phyloP scores from a whole-genome alignment of 257 asterid genomes.

The Nicotiana attenuata region DNA sequence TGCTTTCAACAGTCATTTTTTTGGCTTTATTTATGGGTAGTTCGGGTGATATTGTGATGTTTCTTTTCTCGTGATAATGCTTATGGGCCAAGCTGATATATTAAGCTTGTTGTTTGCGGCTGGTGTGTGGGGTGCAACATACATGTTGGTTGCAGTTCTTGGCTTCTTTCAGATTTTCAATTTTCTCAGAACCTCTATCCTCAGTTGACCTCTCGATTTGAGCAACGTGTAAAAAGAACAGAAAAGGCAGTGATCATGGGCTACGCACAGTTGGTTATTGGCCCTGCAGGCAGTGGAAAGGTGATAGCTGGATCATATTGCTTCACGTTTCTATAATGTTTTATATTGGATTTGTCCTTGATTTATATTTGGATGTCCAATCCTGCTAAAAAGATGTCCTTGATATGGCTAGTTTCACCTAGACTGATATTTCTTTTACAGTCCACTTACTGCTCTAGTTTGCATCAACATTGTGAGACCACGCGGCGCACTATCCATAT shows the following conservation, averaged over 20 bases:
- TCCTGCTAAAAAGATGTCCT: too few relatives aligned
- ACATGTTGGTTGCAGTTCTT: constrained; percentile 65
- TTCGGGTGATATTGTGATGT: constrained; percentile 42
- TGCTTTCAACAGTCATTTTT: background rate
- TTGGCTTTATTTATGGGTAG: constrained; percentile 15
- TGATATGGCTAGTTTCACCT: background rate
- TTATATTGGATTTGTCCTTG: background rate
- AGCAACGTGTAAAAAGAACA: constrained; percentile 3
- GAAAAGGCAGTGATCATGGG: constrained; percentile 52
- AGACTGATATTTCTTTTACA: constrained; percentile 23
- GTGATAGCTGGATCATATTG: constrained; percentile 28
- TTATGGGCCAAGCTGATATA: constrained; percentile 49
- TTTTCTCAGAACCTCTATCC: constrained; percentile 30
- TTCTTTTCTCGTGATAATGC: constrained; percentile 27
- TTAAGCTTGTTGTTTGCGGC: constrained; percentile 51
- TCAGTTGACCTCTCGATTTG: constrained; percentile 17
- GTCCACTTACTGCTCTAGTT: constrained; percentile 93
- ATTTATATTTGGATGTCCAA: background rate
- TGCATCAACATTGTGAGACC: constrained; percentile 77
- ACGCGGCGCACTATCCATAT: constrained; percentile 70
- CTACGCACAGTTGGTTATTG: constrained; percentile 90
- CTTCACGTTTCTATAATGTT: background rate
- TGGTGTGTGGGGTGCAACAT: constrained; percentile 77
- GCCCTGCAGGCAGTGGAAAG: constrained; percentile 99
- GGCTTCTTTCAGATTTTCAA: constrained; percentile 47